Evolutionary conservation across 2,329 filamentous ascomycete species (phyloP), one percentile per base, ranked within the genome.

Genomic region (Bimuria novae-zelandiae): DNA sequence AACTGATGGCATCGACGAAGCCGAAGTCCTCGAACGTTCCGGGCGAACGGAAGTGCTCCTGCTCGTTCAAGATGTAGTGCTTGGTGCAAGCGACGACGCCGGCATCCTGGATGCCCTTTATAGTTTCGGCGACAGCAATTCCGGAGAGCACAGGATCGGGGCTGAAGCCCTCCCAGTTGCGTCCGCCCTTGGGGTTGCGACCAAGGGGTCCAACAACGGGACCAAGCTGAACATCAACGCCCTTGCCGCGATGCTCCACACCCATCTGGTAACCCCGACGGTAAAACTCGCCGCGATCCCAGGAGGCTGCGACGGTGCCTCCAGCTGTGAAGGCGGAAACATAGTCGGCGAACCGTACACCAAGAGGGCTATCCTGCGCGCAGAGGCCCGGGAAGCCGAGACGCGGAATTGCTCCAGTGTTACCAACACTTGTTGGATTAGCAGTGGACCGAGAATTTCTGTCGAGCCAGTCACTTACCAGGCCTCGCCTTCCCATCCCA

Each of bases 301-400:
- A 96, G 0, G 91, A 90, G n/a, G 90, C 89, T 12, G 89, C 92
- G 25, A 89, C 83, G 5, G 89, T 92, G 62, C 92, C 80, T 42
- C 89, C 91, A 0, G 88, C 86, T 0, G 89, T 83, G 71, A 95
- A 96, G 1, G 88, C 92, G 30, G 89, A 93, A 67, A 85, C 86
- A 73, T 89, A 93, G 73, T 96, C 91, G 60, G 84, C 82, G 52
- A 87, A 82, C 47, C 92, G 88, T 51, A 96, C 79, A 55, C 92
- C 92, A 1, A 94, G 79, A 5, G 92, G 92, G 2, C 89, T 87
- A 69, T 96, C 92, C 66, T 96, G 91, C 79, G 94, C 77, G 72
- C 92, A 97, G n/a, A 96, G 77, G 22, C 85, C 80, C 61, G 82
- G 85, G 62, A 92, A 82, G 10, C 86, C 87, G 4, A 92, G 76